Evolutionary conservation across 1,284 basidiomycete genomes (phyloP), one percentile per base, ranked within the genome.

Genomic region (Apiotrichum laibachii): DNA sequence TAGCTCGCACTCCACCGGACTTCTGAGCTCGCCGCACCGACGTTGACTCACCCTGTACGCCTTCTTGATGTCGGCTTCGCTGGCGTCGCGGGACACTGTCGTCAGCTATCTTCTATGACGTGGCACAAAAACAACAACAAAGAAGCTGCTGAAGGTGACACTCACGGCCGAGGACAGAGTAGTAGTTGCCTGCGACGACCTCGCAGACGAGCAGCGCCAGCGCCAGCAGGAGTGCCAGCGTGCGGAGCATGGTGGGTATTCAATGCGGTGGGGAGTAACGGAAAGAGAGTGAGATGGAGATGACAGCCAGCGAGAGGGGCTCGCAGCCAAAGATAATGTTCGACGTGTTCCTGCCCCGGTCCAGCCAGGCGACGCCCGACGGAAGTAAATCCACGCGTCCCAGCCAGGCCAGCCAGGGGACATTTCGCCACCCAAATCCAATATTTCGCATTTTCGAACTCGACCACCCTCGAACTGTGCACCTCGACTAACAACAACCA

Each of bases 31-130:
- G 19, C 43, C 19, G 7, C 16, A 33, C 26, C 26, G 2, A 18
- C 19, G 10, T 21, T 12, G 2, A 66, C 74, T 50, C 57, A 78
- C 77, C 67, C 76, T 89, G 81, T 96, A 97, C 2, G 92, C 90
- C 67, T 89, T 87, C 77, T 89, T 86, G 74, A 97, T 91, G 66
- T 95, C 91, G 67, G 85, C 85, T 40, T 94, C 90, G 35, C 86
- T 87, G 22, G 92, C 91, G 48, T 86, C 86, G 65, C 81, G 85
- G 67, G 85, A 83, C 50, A 96, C 89, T 92, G 57, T 2, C 21
- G 64, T 64, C 55, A 66, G 59, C 53, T n/a, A n/a, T n/a, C n/a
- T 31, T 31, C 13, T n/a, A 22, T 19, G 65, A 65, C 55, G 65
- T 62, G 65, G 66, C 52, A 40, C 19, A 37, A 11, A n/a, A 21